Base-by-base conservation (phyloP, 768 basidiomycete genomes). In the Phaeotremella skinneri region DNA sequence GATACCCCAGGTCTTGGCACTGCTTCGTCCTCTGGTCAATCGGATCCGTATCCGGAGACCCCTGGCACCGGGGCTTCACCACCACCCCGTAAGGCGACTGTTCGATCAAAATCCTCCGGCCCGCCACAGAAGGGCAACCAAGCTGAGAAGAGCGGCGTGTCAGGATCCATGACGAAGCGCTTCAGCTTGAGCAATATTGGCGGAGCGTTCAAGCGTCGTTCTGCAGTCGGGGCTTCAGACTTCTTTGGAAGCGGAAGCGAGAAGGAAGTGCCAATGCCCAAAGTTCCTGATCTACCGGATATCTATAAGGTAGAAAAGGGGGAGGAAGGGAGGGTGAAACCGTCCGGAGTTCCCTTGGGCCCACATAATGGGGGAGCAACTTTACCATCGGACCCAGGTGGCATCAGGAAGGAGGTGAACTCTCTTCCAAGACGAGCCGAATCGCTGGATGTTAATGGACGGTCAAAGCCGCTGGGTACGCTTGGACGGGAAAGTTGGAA, bases 101-200 rank as follows among this genome's bases (percentile, higher is more conserved):
- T 11, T 48, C 51, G 43, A 11, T 42, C 2, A 39, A 58, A 30
- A 26, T 49, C 14, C 32, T 26, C n/a, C 2, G 17, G 5, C 20
- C 48, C 0, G 2, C 34, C 7, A 42, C 29, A 21, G 34, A 53
- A 11, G 27, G 39, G 23, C 14, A 49, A 21, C 43, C 51, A 1
- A 56, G 52, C 25, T 25, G 43, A 1, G 21, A 25, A 31, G 31
- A 30, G 43, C 56, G 21, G 49, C 17, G 34, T 17, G 9, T 37
- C 34, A 7, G 7, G 7, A 17, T 37, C 34, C 34, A 7, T 72
- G 39, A 63, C 55, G 25, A 72, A 72, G 54, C 43, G 70, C 6
- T 72, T 72, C 56, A 67, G 66, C 4, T 41, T 72, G 34, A 62
- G 61, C 23, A 72, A 72, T 51, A 69, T 72, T 65, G 58, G 58